Conservation (phyloP, 106 monocot genomes). For the Allium cepa region DNA sequence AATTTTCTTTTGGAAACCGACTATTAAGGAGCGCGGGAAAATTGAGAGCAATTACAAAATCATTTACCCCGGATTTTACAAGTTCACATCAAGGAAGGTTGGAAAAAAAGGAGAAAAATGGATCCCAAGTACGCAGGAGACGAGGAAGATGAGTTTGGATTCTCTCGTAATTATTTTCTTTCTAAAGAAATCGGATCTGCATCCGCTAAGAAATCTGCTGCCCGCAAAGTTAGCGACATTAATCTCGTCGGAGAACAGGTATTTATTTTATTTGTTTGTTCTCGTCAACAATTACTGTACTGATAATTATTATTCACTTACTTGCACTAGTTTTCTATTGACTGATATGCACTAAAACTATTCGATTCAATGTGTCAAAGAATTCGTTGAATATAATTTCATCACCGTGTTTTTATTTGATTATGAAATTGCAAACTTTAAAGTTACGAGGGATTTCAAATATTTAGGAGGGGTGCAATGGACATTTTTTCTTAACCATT, state of each 20-base stretch:
- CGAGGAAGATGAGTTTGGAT: slow-evolving; percentile 63
- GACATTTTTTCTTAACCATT: neutral
- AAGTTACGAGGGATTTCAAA: neutral
- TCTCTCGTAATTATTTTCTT: slow-evolving; percentile 91
- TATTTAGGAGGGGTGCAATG: neutral
- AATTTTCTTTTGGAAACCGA: too few relatives aligned
- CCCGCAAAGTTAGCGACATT: slow-evolving; percentile 69
- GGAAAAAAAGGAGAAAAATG: slow-evolving; percentile 2
- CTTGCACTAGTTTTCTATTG: neutral
- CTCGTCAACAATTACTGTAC: too few relatives aligned
- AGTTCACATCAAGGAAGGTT: neutral
- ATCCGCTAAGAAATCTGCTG: slow-evolving; percentile 41
- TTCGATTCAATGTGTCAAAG: slow-evolving; percentile 1
- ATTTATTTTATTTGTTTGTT: neutral
- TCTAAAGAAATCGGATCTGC: slow-evolving; percentile 47
- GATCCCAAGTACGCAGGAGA: slow-evolving; percentile 11
- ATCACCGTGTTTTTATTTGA: neutral
- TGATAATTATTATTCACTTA: neutral
- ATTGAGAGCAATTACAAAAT: too few relatives aligned
- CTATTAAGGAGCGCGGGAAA: too few relatives aligned
- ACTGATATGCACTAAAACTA: neutral
- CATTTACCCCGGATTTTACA: too few relatives aligned
- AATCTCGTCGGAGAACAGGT: slow-evolving; percentile 73
- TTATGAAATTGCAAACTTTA: neutral
- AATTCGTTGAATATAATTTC: neutral